phyloP scores from a whole-genome alignment of 1,284 basidiomycete species.

The Pterulicium gracile region DNA sequence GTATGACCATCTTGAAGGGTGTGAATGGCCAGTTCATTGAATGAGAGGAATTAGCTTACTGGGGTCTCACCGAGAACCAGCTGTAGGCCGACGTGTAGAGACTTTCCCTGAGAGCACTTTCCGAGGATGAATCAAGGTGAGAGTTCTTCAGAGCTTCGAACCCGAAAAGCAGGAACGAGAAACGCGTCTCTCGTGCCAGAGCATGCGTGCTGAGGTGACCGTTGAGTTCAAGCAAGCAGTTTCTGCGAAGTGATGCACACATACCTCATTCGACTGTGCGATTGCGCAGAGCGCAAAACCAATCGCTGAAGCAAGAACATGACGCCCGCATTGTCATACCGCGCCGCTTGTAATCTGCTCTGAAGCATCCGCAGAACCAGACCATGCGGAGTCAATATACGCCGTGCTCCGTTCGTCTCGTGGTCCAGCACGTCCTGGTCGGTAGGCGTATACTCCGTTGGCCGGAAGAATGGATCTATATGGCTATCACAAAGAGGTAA shows the following conservation, averaged over 20 bases:
- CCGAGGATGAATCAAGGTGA: conserved; percentile 76
- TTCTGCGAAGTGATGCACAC: conserved; percentile 10
- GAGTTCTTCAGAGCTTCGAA: conserved; percentile 90
- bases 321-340: conserved; percentile 78
- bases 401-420: conserved; percentile 58
- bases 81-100: conserved; percentile 77
- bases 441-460: conserved; percentile 86
- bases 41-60: conserved; percentile 32
- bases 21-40: conserved; percentile 2
- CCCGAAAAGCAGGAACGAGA: conserved; percentile 85
- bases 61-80: conserved; percentile 88
- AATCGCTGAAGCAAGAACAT: conserved; percentile 82
- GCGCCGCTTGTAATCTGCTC: conserved; percentile 88
- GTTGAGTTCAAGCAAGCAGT: conserved; percentile 3
- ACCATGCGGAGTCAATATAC: conserved; percentile 75
- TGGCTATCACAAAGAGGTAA: conserved; percentile 50
- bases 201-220: conserved; percentile 70
- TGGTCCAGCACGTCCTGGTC: conserved; percentile 80
- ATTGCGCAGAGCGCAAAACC: conserved; percentile 67
- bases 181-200: conserved; percentile 81
- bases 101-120: conserved; percentile 66
- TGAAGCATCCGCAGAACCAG: conserved; percentile 85
- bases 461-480: conserved; percentile 79
- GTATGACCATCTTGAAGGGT: conserved; percentile 72
- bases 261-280: conserved; percentile 67